phyloP scores from a whole-genome alignment of 371 early-diverging fungal species.

The Rhizopus delemar region DNA sequence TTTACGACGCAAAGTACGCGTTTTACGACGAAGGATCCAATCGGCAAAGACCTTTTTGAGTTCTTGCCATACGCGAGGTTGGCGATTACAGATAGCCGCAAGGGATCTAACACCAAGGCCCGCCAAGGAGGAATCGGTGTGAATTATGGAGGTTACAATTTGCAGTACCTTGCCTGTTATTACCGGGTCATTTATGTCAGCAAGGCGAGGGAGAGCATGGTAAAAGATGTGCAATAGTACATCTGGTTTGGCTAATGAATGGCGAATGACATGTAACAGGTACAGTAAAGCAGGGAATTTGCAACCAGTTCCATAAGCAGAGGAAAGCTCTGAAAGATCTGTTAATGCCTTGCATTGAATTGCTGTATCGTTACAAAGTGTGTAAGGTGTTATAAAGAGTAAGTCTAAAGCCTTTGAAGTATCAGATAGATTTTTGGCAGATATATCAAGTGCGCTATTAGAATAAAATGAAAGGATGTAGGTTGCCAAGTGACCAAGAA shows the following conservation, averaged over 20 bases:
- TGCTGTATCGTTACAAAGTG: conserved; percentile 1
- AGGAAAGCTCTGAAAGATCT: conserved; percentile 6
- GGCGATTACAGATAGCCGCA: conserved; percentile 45
- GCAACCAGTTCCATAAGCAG: conserved; percentile 13
- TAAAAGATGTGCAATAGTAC: conserved; percentile 40
- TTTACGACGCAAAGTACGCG: conserved; percentile 25
- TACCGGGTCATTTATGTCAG: conserved; percentile 50
- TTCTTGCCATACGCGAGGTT: conserved; percentile 64
- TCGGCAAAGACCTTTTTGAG: conserved; percentile 53
- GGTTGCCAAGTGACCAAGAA: conserved; percentile 10
- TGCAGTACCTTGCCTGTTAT: conserved; percentile 55
- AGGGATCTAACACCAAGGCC: conserved; percentile 54
- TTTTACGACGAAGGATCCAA: conserved; percentile 57
- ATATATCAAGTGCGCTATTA: not conserved
- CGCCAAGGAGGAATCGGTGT: conserved; percentile 40
- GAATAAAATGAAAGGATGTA: conserved; percentile 6
- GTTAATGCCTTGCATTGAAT: conserved; percentile 1
- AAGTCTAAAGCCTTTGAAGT: conserved; percentile 1
- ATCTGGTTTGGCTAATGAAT: conserved; percentile 32
- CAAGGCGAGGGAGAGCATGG: conserved; percentile 47
- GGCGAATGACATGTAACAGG: conserved; percentile 51
- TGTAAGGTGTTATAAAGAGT: conserved; percentile 17
- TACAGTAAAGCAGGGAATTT: conserved; percentile 50
- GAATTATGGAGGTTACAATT: conserved; percentile 45
- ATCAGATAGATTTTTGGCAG: not conserved